phyloP scores from a whole-genome alignment of 2,329 filamentous ascomycete genomes.

The Penicillium occitanis region DNA sequence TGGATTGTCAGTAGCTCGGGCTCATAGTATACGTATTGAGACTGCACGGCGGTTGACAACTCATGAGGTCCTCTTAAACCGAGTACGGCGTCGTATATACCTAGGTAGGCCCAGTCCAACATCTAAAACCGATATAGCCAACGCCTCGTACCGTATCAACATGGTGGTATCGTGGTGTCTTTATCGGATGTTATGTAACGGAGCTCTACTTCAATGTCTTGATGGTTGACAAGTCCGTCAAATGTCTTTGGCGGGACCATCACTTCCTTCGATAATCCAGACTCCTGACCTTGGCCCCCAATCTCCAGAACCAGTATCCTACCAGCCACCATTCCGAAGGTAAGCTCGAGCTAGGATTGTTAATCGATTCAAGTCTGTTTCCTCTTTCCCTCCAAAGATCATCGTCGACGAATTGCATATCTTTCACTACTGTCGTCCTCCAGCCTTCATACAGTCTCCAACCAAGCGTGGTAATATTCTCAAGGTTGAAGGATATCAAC shows the following conservation, averaged over 20 bases:
- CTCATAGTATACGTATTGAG: no score
- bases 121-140: background rate
- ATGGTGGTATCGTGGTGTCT: background rate
- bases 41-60: no score
- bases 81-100: background rate
- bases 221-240: background rate
- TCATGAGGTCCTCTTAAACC: no score
- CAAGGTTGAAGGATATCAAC: conserved; percentile 3
- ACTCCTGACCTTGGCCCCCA: background rate
- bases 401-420: background rate
- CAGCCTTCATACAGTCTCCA: background rate
- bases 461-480: background rate
- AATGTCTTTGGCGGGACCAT: background rate
- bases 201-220: background rate
- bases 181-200: background rate
- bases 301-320: background rate
- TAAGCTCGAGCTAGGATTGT: background rate
- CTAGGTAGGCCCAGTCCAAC: background rate
- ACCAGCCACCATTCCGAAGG: background rate
- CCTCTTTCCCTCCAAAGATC: background rate
- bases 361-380: background rate
- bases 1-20: no score
- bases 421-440: background rate
- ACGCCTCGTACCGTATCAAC: background rate
- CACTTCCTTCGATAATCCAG: background rate